These are phyloP conservation scores for Penicillium sp. DNA, from an alignment of 2,329 filamentous ascomycete genomes.

Conservation along the genomic window DNA sequence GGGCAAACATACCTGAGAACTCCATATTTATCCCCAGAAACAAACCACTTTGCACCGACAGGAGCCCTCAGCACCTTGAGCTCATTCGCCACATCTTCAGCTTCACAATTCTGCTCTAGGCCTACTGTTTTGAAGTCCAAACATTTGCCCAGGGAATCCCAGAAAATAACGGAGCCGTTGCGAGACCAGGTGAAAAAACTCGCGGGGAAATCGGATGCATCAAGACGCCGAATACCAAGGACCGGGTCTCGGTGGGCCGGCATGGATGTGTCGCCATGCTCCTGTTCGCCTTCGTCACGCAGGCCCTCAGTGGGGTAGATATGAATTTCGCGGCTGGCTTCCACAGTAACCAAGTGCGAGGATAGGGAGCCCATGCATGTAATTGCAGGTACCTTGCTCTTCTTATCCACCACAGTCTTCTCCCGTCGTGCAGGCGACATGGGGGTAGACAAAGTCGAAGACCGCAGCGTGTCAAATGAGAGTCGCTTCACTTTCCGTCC, in stretches of 20 bases:
- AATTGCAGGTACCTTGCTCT: conserved; percentile 47
- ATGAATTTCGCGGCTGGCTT: conserved; percentile 75
- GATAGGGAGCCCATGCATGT: conserved; percentile 71
- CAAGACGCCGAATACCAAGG: conserved; percentile 72
- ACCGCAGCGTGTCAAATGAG: conserved; percentile 44
- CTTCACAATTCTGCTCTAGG: conserved; percentile 64
- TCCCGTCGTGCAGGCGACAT: conserved; percentile 30
- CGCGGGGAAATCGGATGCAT: conserved; percentile 61
- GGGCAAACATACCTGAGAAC: conserved; percentile 61
- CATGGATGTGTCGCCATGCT: conserved; percentile 42
- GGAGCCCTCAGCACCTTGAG: conserved; percentile 64
- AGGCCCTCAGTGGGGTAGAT: conserved; percentile 54
- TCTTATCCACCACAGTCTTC: conserved; percentile 25
- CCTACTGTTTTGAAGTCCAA: conserved; percentile 68
- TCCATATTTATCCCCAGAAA: conserved; percentile 87
- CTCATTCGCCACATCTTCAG: conserved; percentile 57
- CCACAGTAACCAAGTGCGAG: conserved; percentile 73
- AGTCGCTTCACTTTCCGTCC: conserved; percentile 60
- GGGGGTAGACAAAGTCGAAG: conserved; percentile 28
- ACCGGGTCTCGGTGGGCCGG: conserved; percentile 63
- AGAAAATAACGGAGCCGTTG: conserved; percentile 79
- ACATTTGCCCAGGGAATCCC: conserved; percentile 74
- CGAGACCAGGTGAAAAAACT: conserved; percentile 89
- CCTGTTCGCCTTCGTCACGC: conserved; percentile 34
- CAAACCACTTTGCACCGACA: conserved; percentile 66